These are phyloP conservation scores for Cnidoscolus chayamansa DNA, from an alignment of 441 rosid genomes.

Conservation along the genomic window DNA sequence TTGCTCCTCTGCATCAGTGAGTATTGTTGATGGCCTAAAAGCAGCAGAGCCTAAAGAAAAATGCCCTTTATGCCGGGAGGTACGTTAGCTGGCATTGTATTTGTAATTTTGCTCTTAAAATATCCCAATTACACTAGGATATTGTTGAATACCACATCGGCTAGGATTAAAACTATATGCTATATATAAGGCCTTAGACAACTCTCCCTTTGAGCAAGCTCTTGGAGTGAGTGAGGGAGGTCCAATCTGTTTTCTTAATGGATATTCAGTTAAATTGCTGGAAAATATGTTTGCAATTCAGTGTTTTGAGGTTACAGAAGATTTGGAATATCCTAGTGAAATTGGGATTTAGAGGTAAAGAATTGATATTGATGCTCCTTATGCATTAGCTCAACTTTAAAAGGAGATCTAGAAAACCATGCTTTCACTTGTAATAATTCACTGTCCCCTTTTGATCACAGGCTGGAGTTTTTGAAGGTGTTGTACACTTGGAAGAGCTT, in stretches of 20 bases:
- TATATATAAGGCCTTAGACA: too few species aligned
- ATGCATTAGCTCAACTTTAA: too few species aligned
- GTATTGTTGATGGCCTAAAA: slow-evolving; percentile 66
- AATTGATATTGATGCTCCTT: neutral
- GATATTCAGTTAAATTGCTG: neutral
- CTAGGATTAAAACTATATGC: too few species aligned
- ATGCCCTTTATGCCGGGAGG: slow-evolving; percentile 85
- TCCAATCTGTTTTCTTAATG: too few species aligned
- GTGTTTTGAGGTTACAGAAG: too few species aligned
- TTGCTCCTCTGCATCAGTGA: slow-evolving; percentile 86
- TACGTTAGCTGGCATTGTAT: slow-evolving; percentile 20
- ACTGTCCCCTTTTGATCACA: slow-evolving; percentile 21
- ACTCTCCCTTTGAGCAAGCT: too few species aligned
- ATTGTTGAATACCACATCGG: too few species aligned
- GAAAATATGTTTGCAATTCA: neutral
- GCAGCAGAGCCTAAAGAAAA: slow-evolving; percentile 54
- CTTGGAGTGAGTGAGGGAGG: too few species aligned
- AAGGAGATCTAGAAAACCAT: neutral
- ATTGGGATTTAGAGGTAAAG: neutral
- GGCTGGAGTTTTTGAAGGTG: slow-evolving; percentile 64
- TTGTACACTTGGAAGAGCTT: slow-evolving; percentile 80
- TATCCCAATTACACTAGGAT: too few species aligned
- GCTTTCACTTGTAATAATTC: slow-evolving; percentile 3
- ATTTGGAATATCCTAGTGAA: neutral
- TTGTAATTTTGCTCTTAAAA: neutral